Evolutionary conservation across 2,329 filamentous ascomycete genomes (phyloP), one percentile per base, ranked within the genome.

Genomic region (Arthroderma sp.): DNA sequence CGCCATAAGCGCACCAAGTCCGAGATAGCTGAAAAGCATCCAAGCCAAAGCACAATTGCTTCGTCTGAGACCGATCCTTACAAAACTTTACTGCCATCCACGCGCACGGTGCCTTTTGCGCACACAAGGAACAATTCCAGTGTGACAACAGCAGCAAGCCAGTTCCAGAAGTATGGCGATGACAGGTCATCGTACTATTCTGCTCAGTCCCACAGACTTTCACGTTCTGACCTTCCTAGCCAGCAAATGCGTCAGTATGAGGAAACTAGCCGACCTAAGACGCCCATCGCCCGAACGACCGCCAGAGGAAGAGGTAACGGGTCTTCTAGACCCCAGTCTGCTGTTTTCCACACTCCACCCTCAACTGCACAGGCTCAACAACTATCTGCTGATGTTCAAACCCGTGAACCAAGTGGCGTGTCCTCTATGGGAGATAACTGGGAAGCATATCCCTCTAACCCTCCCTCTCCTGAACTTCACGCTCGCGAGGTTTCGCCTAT

Each of bases 1-100:
- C 70, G 63, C 71, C 89, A 94, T 73, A 91, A 90, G 76, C 82
- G 86, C 66, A 91, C 87, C 68, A 82, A 81, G 63, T 81, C 79
- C 0, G 78, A 81, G 15, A 74, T 78, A 2, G 75, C 76, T 8
- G 81, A 87, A 60, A 87, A 87, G 69, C 81, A 85, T 56, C 70
- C 82, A 54, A 80, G 78, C 58, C 72, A 74, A 25, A 76, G 74
- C 9, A 79, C 74, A 37, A 69, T 77, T 9, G 67, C 73, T 38
- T 70, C 72, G 2, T 67, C 69, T 55, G 71, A 65, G 35, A 60
- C 61, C 33, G 67, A 71, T n/a, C 70, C 74, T 2, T 63, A 76
- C 39, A 73, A 76, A 38, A 33, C 54, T 35, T 25, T 51, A n/a
- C 47, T 33, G 25, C 70, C 69, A 2, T 61, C 71, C 59, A 70